Evolutionary conservation across 2,329 filamentous ascomycete genomes (phyloP), one percentile per base, ranked within the genome.

Genomic region (Penicillium thymicola): DNA sequence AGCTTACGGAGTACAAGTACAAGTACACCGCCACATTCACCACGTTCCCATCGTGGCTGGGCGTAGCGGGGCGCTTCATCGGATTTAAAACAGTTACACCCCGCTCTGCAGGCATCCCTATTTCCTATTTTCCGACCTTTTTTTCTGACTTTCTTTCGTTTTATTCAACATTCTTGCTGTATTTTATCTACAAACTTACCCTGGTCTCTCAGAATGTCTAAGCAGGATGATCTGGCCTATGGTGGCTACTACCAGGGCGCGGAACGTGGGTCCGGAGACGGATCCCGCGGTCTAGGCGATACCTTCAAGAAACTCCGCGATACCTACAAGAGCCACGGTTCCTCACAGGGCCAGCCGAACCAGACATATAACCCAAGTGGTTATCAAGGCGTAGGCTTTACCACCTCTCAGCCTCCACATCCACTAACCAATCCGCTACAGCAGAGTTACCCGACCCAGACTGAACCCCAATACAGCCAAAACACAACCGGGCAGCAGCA

Each of bases 161-260:
- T 36, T 28, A 13, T 21, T 37, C 30, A 32, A 23, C 10, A 2
- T 30, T 21, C 14, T 36, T 50, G 3, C 16, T 42, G 16, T 38
- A 4, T 36, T 38, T 37, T n/a, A 28, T 47, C n/a, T 34, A 28
- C 37, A 34, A 41, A 5, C 30, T 40, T 40, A 37, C 34, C 40
- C 54, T 46, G 25, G 25, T 34, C 27, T 8, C 6, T 28, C 51
- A 50, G 45, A 28, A 77, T 77, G 75, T 71, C 75, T 18, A 65
- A 71, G 48, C 67, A 75, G 54, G 78, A 84, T 63, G 75, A 77
- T 59, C 66, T 85, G 66, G 82, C 82, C 53, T 85, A 85, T 66
- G 82, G 82, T 59, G 77, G 81, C 36, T 81, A 81, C 62, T 66
- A 74, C 66, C 67, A 65, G 57, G 44, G 37, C 14, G 72, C 57